Evolutionary conservation across 2,329 filamentous ascomycete species (phyloP).

Genomic region (Daldinia eschscholtzii): DNA sequence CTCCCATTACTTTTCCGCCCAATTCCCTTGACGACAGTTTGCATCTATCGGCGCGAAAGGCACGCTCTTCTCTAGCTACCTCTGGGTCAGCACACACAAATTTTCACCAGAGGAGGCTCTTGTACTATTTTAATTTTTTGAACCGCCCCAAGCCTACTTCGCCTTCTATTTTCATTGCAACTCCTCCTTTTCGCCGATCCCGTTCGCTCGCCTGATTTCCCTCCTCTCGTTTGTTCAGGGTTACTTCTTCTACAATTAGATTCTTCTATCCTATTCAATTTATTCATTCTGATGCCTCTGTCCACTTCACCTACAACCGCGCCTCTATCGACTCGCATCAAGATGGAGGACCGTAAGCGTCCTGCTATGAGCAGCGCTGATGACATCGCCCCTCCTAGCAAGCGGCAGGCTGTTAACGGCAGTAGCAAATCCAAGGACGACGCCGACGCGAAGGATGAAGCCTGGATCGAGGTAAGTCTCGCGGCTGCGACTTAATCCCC

Average conservation of each 20-base stretch:
- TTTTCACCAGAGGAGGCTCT: constrained; percentile 13
- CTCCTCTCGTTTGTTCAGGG: constrained; percentile 35
- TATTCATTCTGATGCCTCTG: constrained; percentile 84
- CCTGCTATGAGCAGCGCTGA: constrained; percentile 83
- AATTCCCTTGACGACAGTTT: constrained; percentile 38
- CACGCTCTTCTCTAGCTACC: constrained; percentile 12
- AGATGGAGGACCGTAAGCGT: constrained; percentile 99
- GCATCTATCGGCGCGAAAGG: constrained; percentile 32
- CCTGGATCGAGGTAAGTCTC: constrained; percentile 74
- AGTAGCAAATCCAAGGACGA: constrained; percentile 69
- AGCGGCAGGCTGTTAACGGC: constrained; percentile 92
- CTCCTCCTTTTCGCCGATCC: constrained; percentile 38
- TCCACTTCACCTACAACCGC: constrained; percentile 78
- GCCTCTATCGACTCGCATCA: constrained; percentile 84
- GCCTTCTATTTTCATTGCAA: constrained; percentile 18
- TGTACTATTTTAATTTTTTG: constrained; percentile 25
- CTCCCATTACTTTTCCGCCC: constrained; percentile 48
- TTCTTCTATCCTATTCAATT: constrained; percentile 56
- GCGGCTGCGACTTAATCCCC: constrained; percentile 38
- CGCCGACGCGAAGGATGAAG: constrained; percentile 69
- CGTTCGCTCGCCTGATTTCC: constrained; percentile 26
- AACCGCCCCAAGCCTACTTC: constrained; percentile 4
- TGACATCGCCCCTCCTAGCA: constrained; percentile 88
- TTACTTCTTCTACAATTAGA: constrained; percentile 49
- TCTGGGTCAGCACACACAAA: constrained; percentile 10